These are phyloP conservation scores for Hygrophila difformis DNA, from an alignment of 257 asterid genomes.

Conservation along the genomic window DNA sequence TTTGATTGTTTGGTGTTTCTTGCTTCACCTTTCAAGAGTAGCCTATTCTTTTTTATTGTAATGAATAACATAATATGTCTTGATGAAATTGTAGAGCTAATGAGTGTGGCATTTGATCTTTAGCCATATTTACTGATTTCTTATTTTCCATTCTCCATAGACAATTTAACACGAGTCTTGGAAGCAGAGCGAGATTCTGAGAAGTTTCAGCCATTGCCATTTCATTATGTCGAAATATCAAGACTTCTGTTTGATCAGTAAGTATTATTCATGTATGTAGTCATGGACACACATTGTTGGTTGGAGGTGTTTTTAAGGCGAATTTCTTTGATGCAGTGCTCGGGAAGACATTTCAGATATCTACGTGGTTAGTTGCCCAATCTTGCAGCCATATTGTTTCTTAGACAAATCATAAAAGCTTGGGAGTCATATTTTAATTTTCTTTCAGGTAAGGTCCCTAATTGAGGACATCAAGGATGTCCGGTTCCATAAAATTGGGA, in stretches of 20 bases:
- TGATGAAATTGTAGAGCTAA: too few species aligned
- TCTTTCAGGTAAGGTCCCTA: slow-evolving; percentile 67
- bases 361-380: slow-evolving; percentile 62
- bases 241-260: slow-evolving; percentile 91
- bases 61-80: too few species aligned
- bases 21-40: too few species aligned
- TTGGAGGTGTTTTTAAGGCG: slow-evolving; percentile 15
- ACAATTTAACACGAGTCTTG: slow-evolving; percentile 64
- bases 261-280: slow-evolving; percentile 21
- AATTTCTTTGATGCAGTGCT: slow-evolving; percentile 48
- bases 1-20: too few species aligned
- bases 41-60: too few species aligned
- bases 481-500: slow-evolving; percentile 85
- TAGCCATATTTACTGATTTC: slow-evolving; percentile 1
- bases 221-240: slow-evolving; percentile 91
- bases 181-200: slow-evolving; percentile 91
- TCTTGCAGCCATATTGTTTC: neutral
- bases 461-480: slow-evolving; percentile 95
- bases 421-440: slow-evolving; percentile 15
- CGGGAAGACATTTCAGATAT: slow-evolving; percentile 74
- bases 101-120: too few species aligned
- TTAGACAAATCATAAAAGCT: neutral
- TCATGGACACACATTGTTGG: slow-evolving; percentile 7
- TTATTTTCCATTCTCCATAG: slow-evolving; percentile 29
- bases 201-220: slow-evolving; percentile 82